Conservation (phyloP, 306 rosid genomes). For the Begonia peltatifolia region DNA sequence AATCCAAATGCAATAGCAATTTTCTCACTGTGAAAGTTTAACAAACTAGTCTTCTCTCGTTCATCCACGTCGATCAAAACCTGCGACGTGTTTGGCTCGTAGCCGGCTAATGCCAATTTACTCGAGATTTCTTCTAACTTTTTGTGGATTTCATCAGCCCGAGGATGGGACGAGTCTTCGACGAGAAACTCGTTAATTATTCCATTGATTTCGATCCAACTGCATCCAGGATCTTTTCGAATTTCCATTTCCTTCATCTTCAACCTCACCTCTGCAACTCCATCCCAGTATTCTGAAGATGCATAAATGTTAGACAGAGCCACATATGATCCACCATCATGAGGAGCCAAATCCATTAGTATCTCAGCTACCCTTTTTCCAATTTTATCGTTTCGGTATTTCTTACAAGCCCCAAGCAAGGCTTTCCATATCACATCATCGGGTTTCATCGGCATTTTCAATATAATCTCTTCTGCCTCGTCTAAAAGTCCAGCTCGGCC, state of each 20-base stretch:
- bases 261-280: slow-evolving; percentile 52
- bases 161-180: slow-evolving; percentile 51
- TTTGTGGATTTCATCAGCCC: slow-evolving; percentile 48
- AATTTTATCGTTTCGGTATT: slow-evolving; percentile 41
- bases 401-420: slow-evolving; percentile 66
- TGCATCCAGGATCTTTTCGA: slow-evolving; percentile 75
- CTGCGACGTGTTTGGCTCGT: slow-evolving; percentile 38
- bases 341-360: slow-evolving; percentile 48
- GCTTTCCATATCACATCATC: slow-evolving; percentile 86
- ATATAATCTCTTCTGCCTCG: slow-evolving; percentile 60
- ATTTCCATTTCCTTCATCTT: slow-evolving; percentile 57
- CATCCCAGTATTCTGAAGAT: slow-evolving; percentile 52
- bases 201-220: slow-evolving; percentile 67
- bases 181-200: slow-evolving; percentile 61
- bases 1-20: slow-evolving; percentile 77
- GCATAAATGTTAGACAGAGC: slow-evolving; percentile 77
- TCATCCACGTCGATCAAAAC: slow-evolving; percentile 57
- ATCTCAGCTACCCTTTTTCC: slow-evolving; percentile 38
- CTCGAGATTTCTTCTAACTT: slow-evolving; percentile 49
- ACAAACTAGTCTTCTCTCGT: slow-evolving; percentile 31
- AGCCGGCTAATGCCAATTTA: slow-evolving; percentile 35
- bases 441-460: slow-evolving; percentile 41
- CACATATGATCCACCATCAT: slow-evolving; percentile 68
- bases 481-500: slow-evolving; percentile 55
- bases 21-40: slow-evolving; percentile 71